Evolutionary conservation across 305 asterid genomes (phyloP).

Genomic region (Plantago lanceolata): DNA sequence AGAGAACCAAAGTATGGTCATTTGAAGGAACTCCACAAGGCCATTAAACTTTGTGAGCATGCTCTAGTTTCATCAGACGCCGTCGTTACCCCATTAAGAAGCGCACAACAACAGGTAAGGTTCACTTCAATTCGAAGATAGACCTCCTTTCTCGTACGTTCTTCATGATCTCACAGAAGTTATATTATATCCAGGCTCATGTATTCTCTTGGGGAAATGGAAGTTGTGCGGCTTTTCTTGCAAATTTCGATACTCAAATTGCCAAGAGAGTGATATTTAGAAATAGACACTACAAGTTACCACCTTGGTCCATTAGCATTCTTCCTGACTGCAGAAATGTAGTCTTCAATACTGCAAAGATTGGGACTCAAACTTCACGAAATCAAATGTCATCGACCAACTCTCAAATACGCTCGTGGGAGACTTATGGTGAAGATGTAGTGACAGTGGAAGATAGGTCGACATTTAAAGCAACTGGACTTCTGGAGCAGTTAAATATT

Average conservation of each 20-base stretch:
- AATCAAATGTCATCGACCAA: slow-evolving; percentile 38
- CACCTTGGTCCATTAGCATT: slow-evolving; percentile 67
- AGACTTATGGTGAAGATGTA: slow-evolving; percentile 52
- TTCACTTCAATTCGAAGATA: not conserved
- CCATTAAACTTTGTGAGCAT: slow-evolving; percentile 49
- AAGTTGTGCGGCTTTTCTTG: slow-evolving; percentile 51
- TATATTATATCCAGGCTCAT: slow-evolving; percentile 33
- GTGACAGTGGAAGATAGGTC: slow-evolving; percentile 39
- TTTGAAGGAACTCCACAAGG: slow-evolving; percentile 55
- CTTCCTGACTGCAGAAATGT: slow-evolving; percentile 58
- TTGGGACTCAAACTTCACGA: slow-evolving; percentile 47
- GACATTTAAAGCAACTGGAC: slow-evolving; percentile 40
- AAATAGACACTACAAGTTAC: slow-evolving; percentile 37
- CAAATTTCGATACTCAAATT: slow-evolving; percentile 39
- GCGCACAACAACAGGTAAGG: slow-evolving; percentile 48
- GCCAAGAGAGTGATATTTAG: slow-evolving; percentile 42
- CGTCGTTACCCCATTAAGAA: slow-evolving; percentile 40
- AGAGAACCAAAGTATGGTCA: slow-evolving; percentile 62
- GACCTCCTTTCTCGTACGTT: not conserved
- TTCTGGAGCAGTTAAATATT: slow-evolving; percentile 61
- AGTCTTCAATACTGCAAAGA: slow-evolving; percentile 60
- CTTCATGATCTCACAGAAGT: not conserved
- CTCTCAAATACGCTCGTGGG: slow-evolving; percentile 52
- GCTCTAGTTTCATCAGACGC: slow-evolving; percentile 48
- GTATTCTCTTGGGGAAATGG: slow-evolving; percentile 38